A percentile compares a stretch with the other conserved stretches of the same genome.
These are phyloP conservation scores for Trametes versicolor DNA, from an alignment of 1,284 basidiomycete species.

Conservation along the genomic window DNA sequence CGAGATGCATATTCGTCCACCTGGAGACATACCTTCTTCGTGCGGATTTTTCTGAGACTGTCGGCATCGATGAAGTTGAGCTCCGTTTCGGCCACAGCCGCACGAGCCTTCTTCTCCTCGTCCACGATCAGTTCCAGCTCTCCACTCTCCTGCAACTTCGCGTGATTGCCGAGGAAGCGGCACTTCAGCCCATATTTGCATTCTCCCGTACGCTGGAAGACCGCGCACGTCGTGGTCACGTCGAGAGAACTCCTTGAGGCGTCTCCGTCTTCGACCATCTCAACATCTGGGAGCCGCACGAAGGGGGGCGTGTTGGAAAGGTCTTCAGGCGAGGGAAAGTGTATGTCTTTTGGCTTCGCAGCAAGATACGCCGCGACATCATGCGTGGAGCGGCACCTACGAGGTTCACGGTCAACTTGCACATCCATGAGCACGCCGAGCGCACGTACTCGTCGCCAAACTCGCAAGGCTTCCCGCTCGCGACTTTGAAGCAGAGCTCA, in stretches of 20 bases:
- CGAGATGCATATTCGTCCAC: not conserved
- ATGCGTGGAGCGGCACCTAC: conserved; percentile 86
- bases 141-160: conserved; percentile 54
- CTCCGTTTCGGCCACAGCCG: conserved; percentile 68
- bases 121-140: conserved; percentile 58
- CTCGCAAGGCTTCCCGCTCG: conserved; percentile 71
- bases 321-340: conserved; percentile 57
- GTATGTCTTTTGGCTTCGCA: conserved; percentile 80
- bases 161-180: conserved; percentile 87
- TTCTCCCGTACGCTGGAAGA: conserved; percentile 78
- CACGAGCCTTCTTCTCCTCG: conserved; percentile 63
- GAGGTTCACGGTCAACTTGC: conserved; percentile 9
- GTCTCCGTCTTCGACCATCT: conserved; percentile 46
- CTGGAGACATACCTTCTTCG: conserved; percentile 67
- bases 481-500: conserved; percentile 80
- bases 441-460: conserved; percentile 67
- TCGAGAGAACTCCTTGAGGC: conserved; percentile 52
- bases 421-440: not conserved
- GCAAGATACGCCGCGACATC: conserved; percentile 81
- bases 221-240: conserved; percentile 70
- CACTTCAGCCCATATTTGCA: conserved; percentile 93
- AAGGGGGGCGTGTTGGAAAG: conserved; percentile 61
- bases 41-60: conserved; percentile 66
- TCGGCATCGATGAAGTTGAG: conserved; percentile 76
- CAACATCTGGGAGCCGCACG: conserved; percentile 46